These are phyloP conservation scores for Nannizziopsis barbatae DNA, from an alignment of 2,329 filamentous ascomycete genomes.

Conservation along the genomic window DNA sequence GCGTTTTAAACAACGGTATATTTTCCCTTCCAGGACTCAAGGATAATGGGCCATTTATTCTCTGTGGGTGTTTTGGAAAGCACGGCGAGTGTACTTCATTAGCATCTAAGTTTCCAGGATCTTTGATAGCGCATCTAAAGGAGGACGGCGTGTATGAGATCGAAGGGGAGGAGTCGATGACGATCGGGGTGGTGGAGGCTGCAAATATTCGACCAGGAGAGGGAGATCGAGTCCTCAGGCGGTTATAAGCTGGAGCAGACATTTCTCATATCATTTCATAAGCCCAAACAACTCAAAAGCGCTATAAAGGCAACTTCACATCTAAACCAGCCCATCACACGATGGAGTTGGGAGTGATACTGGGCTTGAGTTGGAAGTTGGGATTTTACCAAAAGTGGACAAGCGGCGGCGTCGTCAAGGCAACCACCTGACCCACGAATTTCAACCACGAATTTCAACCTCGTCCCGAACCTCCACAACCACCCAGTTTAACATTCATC, in stretches of 20 bases:
- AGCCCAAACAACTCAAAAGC: background rate
- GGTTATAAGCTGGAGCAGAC: background rate
- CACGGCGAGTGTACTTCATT: background rate
- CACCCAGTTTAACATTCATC: background rate
- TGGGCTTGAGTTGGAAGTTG: background rate
- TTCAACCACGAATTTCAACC: background rate
- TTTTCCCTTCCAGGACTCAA: conserved; percentile 12
- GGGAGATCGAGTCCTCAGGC: conserved; percentile 2
- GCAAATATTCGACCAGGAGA: conserved; percentile 8
- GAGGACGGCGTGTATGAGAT: background rate
- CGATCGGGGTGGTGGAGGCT: conserved; percentile 6
- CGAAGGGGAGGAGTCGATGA: conserved; percentile 4
- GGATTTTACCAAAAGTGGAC: background rate
- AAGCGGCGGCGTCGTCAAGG: conserved; percentile 5
- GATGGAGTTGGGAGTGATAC: background rate
- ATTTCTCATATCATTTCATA: background rate
- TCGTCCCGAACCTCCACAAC: background rate
- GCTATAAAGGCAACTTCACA: too few relatives aligned
- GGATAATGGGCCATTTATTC: background rate
- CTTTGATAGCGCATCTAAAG: background rate
- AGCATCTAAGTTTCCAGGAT: background rate
- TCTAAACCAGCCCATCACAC: too few relatives aligned
- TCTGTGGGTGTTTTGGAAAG: background rate
- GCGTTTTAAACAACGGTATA: background rate
- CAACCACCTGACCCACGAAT: background rate